Conservation (phyloP, 208 protist genomes). For the Trypanosoma melophagium region DNA sequence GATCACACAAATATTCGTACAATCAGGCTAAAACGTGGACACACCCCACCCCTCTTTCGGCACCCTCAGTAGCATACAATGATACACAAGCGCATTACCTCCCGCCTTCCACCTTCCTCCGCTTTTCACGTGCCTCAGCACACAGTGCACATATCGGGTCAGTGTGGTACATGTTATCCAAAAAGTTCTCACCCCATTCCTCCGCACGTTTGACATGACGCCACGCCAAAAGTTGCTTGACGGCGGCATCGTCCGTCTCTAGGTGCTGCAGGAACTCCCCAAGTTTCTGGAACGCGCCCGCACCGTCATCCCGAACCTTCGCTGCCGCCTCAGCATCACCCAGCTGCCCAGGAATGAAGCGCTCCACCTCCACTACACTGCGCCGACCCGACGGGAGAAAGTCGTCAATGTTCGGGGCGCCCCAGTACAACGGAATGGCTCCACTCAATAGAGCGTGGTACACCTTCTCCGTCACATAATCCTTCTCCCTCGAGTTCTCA, state of each 20-base stretch:
- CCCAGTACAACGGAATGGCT: slow-evolving; percentile 44
- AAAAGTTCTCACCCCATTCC: slow-evolving; percentile 11
- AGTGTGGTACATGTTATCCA: slow-evolving; percentile 5
- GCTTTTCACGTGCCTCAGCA: slow-evolving; percentile 3
- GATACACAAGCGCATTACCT: background rate
- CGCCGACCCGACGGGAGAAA: slow-evolving; percentile 31
- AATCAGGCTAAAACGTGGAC: too few species aligned
- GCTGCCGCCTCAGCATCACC: background rate
- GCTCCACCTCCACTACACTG: slow-evolving; percentile 11
- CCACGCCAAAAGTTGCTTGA: slow-evolving; percentile 6
- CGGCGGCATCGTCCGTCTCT: background rate
- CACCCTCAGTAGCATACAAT: background rate
- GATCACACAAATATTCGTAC: too few species aligned
- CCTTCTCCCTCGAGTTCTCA: slow-evolving; percentile 49
- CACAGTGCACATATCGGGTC: slow-evolving; percentile 8
- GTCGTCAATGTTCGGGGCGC: slow-evolving; percentile 41
- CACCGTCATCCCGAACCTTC: background rate
- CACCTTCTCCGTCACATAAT: slow-evolving; percentile 74
- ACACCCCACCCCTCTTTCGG: too few species aligned
- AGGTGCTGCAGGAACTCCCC: background rate
- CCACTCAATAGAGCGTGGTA: slow-evolving; percentile 57
- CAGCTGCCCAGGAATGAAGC: background rate
- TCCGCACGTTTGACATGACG: background rate
- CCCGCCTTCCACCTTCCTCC: background rate
- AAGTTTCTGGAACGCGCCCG: background rate